Conservation (phyloP, 352 stramenopile species). For the Phytophthora pini region DNA sequence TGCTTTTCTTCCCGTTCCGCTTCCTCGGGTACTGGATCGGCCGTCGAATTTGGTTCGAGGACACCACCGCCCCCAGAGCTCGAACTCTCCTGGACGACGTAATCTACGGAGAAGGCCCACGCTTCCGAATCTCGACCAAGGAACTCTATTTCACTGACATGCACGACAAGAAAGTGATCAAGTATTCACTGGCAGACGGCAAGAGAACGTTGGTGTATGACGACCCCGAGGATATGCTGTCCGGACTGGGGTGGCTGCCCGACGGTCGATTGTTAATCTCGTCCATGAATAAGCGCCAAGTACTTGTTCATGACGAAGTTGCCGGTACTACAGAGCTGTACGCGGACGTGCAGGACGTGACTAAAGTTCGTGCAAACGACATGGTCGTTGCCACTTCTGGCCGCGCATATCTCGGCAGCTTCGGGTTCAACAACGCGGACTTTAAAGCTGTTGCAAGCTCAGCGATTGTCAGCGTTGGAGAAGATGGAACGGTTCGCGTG, state of each 20-base stretch:
- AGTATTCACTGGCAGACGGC: slow-evolving; percentile 49
- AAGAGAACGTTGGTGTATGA: slow-evolving; percentile 43
- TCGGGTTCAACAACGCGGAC: slow-evolving; percentile 52
- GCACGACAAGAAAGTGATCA: slow-evolving; percentile 53
- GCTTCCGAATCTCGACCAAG: slow-evolving; percentile 49
- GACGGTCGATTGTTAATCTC: slow-evolving; percentile 58
- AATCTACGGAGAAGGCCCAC: slow-evolving; percentile 59
- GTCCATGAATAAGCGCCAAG: slow-evolving; percentile 44
- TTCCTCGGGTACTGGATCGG: slow-evolving; percentile 35
- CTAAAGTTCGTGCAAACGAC: slow-evolving; percentile 53
- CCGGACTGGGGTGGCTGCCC: slow-evolving; percentile 59
- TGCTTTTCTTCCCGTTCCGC: slow-evolving; percentile 32
- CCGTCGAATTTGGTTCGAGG: slow-evolving; percentile 14
- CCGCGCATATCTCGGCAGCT: slow-evolving; percentile 60
- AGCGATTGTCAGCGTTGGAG: slow-evolving; percentile 56
- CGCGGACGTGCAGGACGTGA: slow-evolving; percentile 49
- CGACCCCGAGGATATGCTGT: slow-evolving; percentile 45
- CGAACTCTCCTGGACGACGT: slow-evolving; percentile 25
- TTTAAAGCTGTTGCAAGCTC: slow-evolving; percentile 34
- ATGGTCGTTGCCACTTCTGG: slow-evolving; percentile 50
- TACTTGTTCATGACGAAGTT: slow-evolving; percentile 45
- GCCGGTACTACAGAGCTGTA: slow-evolving; percentile 41
- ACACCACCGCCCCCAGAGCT: slow-evolving; percentile 12
- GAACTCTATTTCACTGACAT: slow-evolving; percentile 72
- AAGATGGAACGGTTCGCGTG: slow-evolving; percentile 47